Evolutionary conservation across 106 monocot genomes (phyloP), one percentile per base, ranked within the genome.

Genomic region (Triglochin maritima): DNA sequence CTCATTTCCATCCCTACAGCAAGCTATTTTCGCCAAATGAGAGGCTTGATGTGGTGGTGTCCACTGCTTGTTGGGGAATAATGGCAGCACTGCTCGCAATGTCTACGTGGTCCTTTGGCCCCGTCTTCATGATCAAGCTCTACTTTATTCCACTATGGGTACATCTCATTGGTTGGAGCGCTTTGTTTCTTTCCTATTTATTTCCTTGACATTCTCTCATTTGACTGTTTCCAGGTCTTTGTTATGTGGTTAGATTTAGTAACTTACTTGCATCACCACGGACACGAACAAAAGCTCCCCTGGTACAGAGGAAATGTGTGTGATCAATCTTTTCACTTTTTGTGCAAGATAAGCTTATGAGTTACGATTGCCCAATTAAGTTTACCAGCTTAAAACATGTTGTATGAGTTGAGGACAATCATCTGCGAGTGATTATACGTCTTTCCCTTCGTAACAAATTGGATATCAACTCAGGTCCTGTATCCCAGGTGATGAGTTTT

Each of bases 261-360:
- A 12, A 75, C 74, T 52, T 75, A 75, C 67, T 52, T 75, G 67
- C 74, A 75, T 15, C 74, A 75, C 59, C 74, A 75, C 53, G 74
- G 74, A 1, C 59, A 75, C 44, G 60, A 75, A 42, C 56, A 61
- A 41, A 75, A 75, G 59, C 74, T 75, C 44, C 74, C 74, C 10
- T 75, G 75, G 75, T 68, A 75, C 50, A 65, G 68, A 44, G 68
- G 75, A 5, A 54, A 75, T 67, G 75, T 68, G 46, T 50, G 13
- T 65, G 46, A 7, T 46, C 2, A 29, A 8, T 52, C 52, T 52
- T 52, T 11, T 52, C 11, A 52, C 52, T 8, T 8, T 52, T 6
- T 52, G 2, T 60, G n/a, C 5, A 17, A 17, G 14, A 4, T 60
- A 9, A 60, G 29, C 29, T 29, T 29, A 29, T 29, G 29, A 29